Percentiles rank a stretch among this genome's conserved stretches.
Conservation (phyloP, 176 grass and related monocot species). For the Carex kokanica region DNA sequence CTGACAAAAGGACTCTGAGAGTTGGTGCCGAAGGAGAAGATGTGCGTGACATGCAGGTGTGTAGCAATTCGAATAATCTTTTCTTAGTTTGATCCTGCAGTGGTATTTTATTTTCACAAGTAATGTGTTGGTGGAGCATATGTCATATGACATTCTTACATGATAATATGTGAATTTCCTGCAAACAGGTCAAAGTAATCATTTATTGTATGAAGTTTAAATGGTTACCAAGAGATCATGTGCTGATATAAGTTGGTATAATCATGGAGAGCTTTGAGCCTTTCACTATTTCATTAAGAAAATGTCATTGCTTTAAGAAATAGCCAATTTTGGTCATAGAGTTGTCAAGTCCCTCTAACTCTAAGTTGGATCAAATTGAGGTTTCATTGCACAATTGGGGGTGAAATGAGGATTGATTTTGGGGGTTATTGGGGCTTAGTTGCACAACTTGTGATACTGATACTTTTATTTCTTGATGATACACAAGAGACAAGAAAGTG, state of each 20-base stretch:
- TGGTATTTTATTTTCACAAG: constrained; percentile 31
- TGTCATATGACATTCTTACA: not conserved
- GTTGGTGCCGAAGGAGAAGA: constrained; percentile 72
- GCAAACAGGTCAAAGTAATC: not conserved
- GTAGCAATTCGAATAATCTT: constrained; percentile 5
- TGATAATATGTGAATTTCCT: not conserved
- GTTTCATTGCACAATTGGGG: not conserved
- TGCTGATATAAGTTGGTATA: not conserved
- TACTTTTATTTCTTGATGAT: not conserved
- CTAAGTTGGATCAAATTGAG: not conserved
- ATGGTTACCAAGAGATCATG: not conserved
- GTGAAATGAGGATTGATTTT: not conserved
- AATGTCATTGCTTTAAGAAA: not conserved
- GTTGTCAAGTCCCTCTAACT: not conserved
- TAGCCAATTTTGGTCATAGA: not conserved
- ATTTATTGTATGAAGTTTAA: not conserved
- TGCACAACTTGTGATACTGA: not conserved
- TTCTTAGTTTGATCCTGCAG: constrained; percentile 14
- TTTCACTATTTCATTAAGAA: not conserved
- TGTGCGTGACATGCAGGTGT: constrained; percentile 81
- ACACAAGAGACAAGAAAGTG: not conserved
- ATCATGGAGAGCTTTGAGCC: not conserved
- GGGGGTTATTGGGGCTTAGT: not conserved
- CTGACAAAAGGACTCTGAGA: constrained; percentile 41
- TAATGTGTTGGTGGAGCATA: not conserved